Conservation (phyloP, 2,329 filamentous ascomycete genomes). For the Trichoderma sp. region DNA sequence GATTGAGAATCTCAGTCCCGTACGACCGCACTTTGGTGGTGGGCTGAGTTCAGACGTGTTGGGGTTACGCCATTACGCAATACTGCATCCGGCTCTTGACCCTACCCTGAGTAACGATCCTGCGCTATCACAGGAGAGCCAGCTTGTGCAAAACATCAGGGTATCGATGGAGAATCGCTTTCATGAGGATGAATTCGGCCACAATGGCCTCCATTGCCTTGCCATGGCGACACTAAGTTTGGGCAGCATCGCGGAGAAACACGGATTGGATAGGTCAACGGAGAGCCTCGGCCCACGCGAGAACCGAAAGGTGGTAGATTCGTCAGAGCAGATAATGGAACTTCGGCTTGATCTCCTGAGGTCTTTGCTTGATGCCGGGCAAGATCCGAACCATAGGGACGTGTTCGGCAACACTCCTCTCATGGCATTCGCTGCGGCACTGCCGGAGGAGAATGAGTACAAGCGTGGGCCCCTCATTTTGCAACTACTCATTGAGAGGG, state of each 20-base stretch:
- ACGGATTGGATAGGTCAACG: constrained; percentile 18
- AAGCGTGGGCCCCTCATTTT: constrained; percentile 46
- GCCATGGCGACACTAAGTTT: constrained; percentile 50
- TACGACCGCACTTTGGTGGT: neutral
- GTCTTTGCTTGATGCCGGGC: constrained; percentile 36
- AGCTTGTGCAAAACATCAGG: constrained; percentile 26
- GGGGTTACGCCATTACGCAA: neutral
- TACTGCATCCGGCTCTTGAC: constrained; percentile 5
- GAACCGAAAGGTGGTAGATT: constrained; percentile 34
- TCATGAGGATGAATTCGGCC: constrained; percentile 38
- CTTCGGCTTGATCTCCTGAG: constrained; percentile 29
- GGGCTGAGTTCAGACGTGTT: neutral
- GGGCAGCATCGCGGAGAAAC: constrained; percentile 37
- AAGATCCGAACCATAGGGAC: constrained; percentile 54
- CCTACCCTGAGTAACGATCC: neutral
- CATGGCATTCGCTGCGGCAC: constrained; percentile 52
- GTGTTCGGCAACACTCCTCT: constrained; percentile 51
- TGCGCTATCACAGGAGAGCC: constrained; percentile 23
- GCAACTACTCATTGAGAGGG: constrained; percentile 39
- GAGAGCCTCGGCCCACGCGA: constrained; percentile 18
- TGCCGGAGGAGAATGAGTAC: constrained; percentile 51
- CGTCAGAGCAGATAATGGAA: constrained; percentile 31
- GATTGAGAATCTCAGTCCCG: neutral
- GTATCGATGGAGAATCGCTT: constrained; percentile 22
- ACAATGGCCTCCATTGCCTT: constrained; percentile 58